Base-by-base conservation (phyloP, 768 basidiomycete species). In the Lentinula boryana region DNA sequence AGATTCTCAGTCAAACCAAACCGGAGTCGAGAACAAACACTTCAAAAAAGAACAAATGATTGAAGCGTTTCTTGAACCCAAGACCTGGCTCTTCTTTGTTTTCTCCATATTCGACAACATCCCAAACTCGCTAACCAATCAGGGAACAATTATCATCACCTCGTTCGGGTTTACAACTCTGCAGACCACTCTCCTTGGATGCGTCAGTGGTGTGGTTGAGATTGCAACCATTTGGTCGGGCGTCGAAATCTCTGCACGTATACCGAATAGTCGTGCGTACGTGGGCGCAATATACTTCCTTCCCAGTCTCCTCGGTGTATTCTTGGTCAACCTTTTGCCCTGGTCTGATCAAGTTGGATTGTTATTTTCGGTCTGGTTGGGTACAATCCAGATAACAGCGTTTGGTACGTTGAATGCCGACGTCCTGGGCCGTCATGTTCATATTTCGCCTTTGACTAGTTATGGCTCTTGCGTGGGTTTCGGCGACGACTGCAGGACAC, bases 11-110 rank as follows among this genome's bases (percentile, higher is more conserved):
- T 80, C 76, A 70, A 90, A 91, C 63, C 88, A 92, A 81, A 88
- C 87, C 0, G 91, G 90, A 35, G 81, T 91, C 10, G 90, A 91
- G 71, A 91, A 89, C 68, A 93, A 92, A 66, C 79, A 79, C 54
- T 92, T 89, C 74, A 92, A 92, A 74, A 83, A 78, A 57, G 86
- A 89, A 38, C 90, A 92, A 88, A 46, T 0, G 74, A 81, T 68
- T 90, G 27, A 51, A 33, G 50, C 31, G 5, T 88, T 0, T 72
- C 89, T 5, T 62, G 68, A 91, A 66, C 82, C 85, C 0, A 91
- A 90, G 70, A 88, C 87, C 0, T 90, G 87, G 88, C 76, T 89
- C 33, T 90, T 91, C 65, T 86, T 87, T 1, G 74, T 89, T 51
- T 88, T 88, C 69, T 76, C 82, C 3, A 81, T 80, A 0, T 69